Base-by-base conservation (phyloP, 2,329 filamentous ascomycete species). In the Penicillium sp. region DNA sequence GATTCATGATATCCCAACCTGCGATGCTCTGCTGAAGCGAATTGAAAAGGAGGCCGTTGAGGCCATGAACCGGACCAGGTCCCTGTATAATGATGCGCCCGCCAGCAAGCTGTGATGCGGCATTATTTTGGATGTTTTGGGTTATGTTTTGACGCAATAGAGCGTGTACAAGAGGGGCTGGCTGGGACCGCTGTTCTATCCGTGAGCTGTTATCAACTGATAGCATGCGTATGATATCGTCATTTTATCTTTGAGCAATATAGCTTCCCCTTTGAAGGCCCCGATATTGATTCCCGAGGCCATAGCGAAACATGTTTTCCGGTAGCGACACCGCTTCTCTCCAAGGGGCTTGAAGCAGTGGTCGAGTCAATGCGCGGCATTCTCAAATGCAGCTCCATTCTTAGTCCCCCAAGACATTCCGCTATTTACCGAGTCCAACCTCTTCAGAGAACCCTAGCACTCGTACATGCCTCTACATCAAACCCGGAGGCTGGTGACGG, bases 1-100 rank as follows among this genome's bases (percentile, higher is more conserved):
- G 46, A 93, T 93, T 52, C 82, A 91, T 58, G 87, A 93, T 60
- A 87, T 90, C 44, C 86, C 86, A 7, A 87, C 84, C 0, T 91
- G 87, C 62, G 78, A 78, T 38, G 82, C 73, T 1, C 72, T 93
- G 22, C 72, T 89, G 8, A 74, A 74, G 57, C 79, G 87, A 47
- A 90, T 93, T 58, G 86, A 90, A 74, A 82, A 76, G 65, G 87
- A 91, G 67, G 87, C 87, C 0, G 77, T 85, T 64, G 76, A 80
- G 47, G 76, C 84, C 3, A 71, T 90, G 52, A 77, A 71, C 60
- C 79, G 81, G 61, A 80, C 78, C 50, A 72, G 77, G 42, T 66
- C 74, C 22, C 70, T 87, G 40, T 71, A 82, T 51, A 72, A 72
- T 44, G 58, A 59, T 42, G 57, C 53, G 29, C 51, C 58, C 42